Evolutionary conservation across 345 rosid genomes (phyloP).

Genomic region (Gossypium australe): DNA sequence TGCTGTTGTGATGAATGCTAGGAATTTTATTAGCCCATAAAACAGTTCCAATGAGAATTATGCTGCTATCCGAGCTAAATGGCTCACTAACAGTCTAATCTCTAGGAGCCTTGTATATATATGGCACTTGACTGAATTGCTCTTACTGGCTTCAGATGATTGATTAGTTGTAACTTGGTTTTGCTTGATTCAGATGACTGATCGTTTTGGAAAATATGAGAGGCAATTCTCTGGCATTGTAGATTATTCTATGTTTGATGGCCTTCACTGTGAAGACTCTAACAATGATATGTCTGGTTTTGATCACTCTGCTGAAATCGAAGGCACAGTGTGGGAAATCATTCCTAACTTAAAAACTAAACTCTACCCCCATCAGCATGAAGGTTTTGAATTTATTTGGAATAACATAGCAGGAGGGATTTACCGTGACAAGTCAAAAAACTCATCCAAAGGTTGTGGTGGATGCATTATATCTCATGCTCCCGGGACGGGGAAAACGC

Average conservation of each 20-base stretch:
- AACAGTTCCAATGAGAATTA: not conserved
- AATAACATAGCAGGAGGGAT: conserved; percentile 64
- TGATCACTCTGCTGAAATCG: not conserved
- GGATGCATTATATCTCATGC: conserved; percentile 87
- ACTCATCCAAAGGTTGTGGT: conserved; percentile 16
- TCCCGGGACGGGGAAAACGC: conserved; percentile 88
- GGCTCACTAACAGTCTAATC: not conserved
- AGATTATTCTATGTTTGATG: conserved; percentile 15
- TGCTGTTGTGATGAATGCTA: not conserved
- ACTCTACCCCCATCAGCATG: conserved; percentile 65
- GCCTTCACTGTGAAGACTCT: conserved; percentile 13
- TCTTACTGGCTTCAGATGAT: not conserved
- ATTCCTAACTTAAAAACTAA: conserved; percentile 45
- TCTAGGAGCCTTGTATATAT: not conserved
- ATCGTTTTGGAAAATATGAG: not conserved
- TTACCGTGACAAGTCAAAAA: conserved; percentile 41
- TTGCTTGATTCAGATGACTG: not conserved
- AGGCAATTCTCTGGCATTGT: not conserved
- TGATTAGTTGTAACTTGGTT: not conserved
- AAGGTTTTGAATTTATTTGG: conserved; percentile 85
- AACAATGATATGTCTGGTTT: not conserved
- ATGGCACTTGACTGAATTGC: not conserved
- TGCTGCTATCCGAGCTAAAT: not conserved
- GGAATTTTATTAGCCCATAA: not conserved
- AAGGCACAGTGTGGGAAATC: conserved; percentile 69